Conservation (phyloP, 768 basidiomycete species). For the Tulasnella sp. region DNA sequence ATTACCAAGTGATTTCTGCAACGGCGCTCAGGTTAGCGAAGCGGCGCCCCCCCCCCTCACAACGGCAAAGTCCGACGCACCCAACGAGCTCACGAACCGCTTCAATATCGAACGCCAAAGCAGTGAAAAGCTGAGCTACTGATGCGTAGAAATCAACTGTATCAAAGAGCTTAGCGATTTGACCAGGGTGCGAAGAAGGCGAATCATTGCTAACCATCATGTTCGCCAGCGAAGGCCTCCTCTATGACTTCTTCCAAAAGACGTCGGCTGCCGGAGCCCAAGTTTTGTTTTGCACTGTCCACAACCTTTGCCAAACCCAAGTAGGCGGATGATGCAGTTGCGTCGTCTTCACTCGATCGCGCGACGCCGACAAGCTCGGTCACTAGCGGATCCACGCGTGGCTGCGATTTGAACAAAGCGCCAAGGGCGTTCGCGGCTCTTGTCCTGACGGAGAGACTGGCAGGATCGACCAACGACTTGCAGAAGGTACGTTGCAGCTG, state of each 20-base stretch:
- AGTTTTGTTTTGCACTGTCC: conserved; percentile 62
- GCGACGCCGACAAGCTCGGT: conserved; percentile 63
- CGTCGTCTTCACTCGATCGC: conserved; percentile 48
- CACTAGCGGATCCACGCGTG: conserved; percentile 89
- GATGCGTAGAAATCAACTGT: conserved; percentile 69
- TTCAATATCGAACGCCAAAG: conserved; percentile 60
- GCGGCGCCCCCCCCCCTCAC: conserved; percentile 28
- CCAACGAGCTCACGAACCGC: conserved; percentile 62
- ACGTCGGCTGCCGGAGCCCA: conserved; percentile 72
- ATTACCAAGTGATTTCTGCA: conserved; percentile 58
- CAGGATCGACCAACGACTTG: conserved; percentile 80
- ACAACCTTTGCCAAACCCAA: conserved; percentile 74
- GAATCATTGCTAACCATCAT: conserved; percentile 51
- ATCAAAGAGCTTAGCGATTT: conserved; percentile 17
- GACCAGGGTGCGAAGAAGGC: not conserved
- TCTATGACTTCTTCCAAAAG: conserved; percentile 67
- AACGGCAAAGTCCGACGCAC: conserved; percentile 47
- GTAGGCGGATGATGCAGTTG: conserved; percentile 70
- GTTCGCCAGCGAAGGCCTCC: conserved; percentile 71
- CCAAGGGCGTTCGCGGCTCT: conserved; percentile 84
- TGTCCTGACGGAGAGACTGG: conserved; percentile 72
- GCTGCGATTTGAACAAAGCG: conserved; percentile 83
- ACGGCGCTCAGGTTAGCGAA: conserved; percentile 23
- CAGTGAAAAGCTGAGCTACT: conserved; percentile 57
- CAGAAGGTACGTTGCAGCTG: conserved; percentile 95